Evolutionary conservation across 495 filamentous ascomycete genomes (phyloP), one percentile per base, ranked within the genome.

Genomic region (Pyrenopolyporus hunteri): DNA sequence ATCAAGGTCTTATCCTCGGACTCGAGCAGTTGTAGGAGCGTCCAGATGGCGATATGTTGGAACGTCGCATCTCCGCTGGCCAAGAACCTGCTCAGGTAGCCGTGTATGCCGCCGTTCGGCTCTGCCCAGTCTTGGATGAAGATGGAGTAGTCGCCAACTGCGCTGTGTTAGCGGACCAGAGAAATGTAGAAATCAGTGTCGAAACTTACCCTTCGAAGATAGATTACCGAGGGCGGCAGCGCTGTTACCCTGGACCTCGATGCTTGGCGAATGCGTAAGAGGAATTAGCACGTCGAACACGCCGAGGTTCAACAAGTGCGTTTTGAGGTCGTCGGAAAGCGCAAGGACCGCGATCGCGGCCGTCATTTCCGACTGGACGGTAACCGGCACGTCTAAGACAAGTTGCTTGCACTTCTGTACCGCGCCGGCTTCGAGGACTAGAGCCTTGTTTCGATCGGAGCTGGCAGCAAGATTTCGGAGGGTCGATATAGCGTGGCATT

Each of bases 21-120:
- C 73, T 98, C 94, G 13, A 98, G 84, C 2, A 98, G 84, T 69
- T 98, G 94, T 7, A 98, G 85, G 37, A 98, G 78, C 0, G 94
- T 98, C 94, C 94, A 98, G 63, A 97, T 97, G 29, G 94, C 93
- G 66, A 98, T 98, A 73, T 98, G 94, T 71, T 98, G 94, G 80
- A 98, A 98, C 1, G 94, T 98, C 9, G 95, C 87, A 70, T 98
- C 94, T 33, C 91, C 92, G 68, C 91, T 96, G 16, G 87, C 90
- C 4, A 98, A 84, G 78, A 98, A 98, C 43, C 94, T 85, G 57
- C 85, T 88, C 14, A 98, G 81, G 69, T 98, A 98, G 44, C 94
- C 93, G 70, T 96, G 92, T 58, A 98, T 96, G 22, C 94, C 94
- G 50, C 92, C 93, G 55, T 92, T 87, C 2, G 94, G 94, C 66